Conservation (phyloP, 495 filamentous ascomycete genomes). For the Penicillium turbatum region DNA sequence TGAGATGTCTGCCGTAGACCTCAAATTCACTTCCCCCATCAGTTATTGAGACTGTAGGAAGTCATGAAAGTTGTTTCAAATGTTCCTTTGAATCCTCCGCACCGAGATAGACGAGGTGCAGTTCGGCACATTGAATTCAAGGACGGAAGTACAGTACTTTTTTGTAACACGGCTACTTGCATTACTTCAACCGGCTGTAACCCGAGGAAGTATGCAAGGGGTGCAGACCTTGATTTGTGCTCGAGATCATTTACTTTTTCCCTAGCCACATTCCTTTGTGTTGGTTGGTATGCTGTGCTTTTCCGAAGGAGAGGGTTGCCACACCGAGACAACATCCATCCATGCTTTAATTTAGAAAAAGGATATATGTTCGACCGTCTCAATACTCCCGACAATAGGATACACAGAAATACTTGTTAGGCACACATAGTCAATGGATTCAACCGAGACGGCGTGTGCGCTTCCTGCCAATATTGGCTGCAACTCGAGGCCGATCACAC, state of each 20-base stretch:
- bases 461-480: not conserved
- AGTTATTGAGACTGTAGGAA: constrained; percentile 4
- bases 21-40: constrained; percentile 3
- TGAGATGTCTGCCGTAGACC: constrained; percentile 11
- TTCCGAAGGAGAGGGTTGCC: not conserved
- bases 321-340: not conserved
- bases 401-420: too few relatives aligned
- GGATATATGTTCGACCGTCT: too few relatives aligned
- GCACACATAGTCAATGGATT: too few relatives aligned
- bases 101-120: not conserved
- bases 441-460: not conserved
- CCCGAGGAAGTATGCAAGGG: constrained; percentile 3
- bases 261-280: not conserved
- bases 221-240: not conserved
- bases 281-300: not conserved
- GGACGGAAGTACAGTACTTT: not conserved
- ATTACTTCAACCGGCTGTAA: not conserved
- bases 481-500: not conserved
- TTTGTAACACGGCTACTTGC: not conserved
- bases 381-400: too few relatives aligned
- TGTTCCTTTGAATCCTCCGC: not conserved
- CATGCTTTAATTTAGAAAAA: not conserved
- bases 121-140: not conserved
- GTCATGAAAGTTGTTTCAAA: not conserved
- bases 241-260: not conserved